Evolutionary conservation across 495 filamentous ascomycete genomes (phyloP).

Genomic region (Beverwykella pulmonaria): DNA sequence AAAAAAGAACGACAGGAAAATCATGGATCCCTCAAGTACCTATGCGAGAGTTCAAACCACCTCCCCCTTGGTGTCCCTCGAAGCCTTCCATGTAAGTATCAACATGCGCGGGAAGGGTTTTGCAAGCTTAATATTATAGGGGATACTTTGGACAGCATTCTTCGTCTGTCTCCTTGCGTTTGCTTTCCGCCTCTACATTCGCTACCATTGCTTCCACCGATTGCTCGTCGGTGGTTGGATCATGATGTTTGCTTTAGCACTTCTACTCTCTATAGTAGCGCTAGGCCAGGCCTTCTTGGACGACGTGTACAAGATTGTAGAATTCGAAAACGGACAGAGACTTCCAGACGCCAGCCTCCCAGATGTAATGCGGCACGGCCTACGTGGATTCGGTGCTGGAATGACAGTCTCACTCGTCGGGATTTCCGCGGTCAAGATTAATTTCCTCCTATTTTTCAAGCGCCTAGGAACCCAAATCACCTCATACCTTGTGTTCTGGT

Average conservation of each 20-base stretch:
- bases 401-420: background rate
- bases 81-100: constrained; percentile 15
- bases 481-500: constrained; percentile 6
- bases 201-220: constrained; percentile 4
- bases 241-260: constrained; percentile 5
- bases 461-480: constrained; percentile 6
- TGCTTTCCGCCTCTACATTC: constrained; percentile 6
- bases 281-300: constrained; percentile 5
- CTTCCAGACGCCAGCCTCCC: constrained; percentile 11
- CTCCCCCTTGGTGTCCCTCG: background rate
- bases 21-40: background rate
- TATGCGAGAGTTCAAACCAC: background rate
- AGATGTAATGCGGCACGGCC: background rate
- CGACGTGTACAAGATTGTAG: background rate
- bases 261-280: background rate
- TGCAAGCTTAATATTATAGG: background rate
- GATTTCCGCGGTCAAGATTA: constrained; percentile 6
- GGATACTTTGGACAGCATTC: background rate
- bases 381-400: background rate
- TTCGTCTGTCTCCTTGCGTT: background rate
- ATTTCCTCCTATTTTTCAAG: constrained; percentile 17
- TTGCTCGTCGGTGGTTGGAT: constrained; percentile 6
- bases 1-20: background rate
- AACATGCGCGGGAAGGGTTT: background rate
- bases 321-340: constrained; percentile 9